Conservation (phyloP, 176 grass and related monocot species). For the Zoysia japonica region DNA sequence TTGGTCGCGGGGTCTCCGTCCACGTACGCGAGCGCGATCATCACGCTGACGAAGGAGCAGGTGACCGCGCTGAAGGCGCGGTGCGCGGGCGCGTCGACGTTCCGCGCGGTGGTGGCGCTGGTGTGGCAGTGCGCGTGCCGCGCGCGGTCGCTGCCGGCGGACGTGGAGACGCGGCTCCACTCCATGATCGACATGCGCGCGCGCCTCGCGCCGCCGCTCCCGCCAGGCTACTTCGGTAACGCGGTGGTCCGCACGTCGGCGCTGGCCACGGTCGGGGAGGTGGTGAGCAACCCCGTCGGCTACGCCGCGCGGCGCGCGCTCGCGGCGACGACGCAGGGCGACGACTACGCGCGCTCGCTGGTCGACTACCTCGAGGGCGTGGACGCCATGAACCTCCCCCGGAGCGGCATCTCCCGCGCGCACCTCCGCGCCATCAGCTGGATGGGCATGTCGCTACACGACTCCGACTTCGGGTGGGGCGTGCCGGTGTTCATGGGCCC, state of each 20-base stretch:
- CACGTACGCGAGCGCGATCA: conserved; percentile 40
- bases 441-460: conserved; percentile 59
- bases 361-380: conserved; percentile 54
- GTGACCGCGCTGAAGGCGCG: conserved; percentile 42
- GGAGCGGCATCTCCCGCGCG: conserved; percentile 34
- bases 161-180: conserved; percentile 51
- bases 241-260: conserved; percentile 63
- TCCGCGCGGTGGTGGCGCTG: conserved; percentile 61
- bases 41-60: conserved; percentile 32
- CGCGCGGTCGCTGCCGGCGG: conserved; percentile 34
- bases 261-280: conserved; percentile 35
- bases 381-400: conserved; percentile 42
- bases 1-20: not conserved
- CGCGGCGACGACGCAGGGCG: conserved; percentile 47
- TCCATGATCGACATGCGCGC: conserved; percentile 70
- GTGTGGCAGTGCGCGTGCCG: conserved; percentile 67
- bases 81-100: conserved; percentile 53
- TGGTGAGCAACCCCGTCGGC: conserved; percentile 40
- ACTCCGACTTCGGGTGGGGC: conserved; percentile 73
- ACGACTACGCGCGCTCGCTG: conserved; percentile 59
- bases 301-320: conserved; percentile 21
- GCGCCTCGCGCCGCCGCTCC: conserved; percentile 56
- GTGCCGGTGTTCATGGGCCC: conserved; percentile 49
- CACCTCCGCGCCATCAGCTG: conserved; percentile 64
- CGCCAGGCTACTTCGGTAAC: conserved; percentile 58